Evolutionary conservation across 768 basidiomycete species (phyloP).

Genomic region (Lentinula guzmanii): DNA sequence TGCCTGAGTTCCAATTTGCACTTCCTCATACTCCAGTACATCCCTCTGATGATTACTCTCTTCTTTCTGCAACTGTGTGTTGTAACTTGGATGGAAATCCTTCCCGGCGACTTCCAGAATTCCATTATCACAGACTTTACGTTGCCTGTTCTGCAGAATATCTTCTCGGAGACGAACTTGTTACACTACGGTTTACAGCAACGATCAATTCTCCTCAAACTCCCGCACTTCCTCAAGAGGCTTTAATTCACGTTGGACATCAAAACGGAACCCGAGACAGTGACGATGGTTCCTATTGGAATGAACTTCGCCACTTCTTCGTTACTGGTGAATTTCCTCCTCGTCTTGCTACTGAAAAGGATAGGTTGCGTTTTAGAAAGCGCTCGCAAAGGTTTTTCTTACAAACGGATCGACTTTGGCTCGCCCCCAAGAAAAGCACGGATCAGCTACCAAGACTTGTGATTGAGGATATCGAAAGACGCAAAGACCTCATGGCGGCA

Average conservation of each 20-base stretch:
- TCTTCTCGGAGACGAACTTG: neutral
- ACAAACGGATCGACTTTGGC: constrained; percentile 14
- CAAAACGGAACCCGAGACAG: neutral
- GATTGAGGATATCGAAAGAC: constrained; percentile 6
- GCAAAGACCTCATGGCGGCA: constrained; percentile 12
- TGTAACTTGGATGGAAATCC: neutral
- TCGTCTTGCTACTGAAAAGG: neutral
- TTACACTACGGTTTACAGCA: neutral
- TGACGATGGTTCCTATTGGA: constrained; percentile 10
- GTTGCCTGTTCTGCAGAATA: neutral
- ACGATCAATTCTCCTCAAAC: neutral
- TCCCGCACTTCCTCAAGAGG: neutral
- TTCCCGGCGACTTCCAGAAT: neutral
- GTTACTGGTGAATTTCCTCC: neutral
- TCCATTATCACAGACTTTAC: neutral
- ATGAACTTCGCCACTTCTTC: constrained; percentile 13
- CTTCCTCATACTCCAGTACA: neutral
- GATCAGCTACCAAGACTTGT: constrained; percentile 18
- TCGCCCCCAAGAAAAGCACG: constrained; percentile 1
- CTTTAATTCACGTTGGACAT: neutral
- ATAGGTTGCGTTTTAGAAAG: constrained; percentile 8
- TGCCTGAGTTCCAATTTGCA: too few species aligned
- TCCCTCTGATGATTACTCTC: neutral
- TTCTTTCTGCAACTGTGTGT: neutral
- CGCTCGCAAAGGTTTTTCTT: constrained; percentile 12